Percentiles rank a stretch among this genome's conserved stretches.
These are phyloP conservation scores for Plantago lanceolata DNA, from an alignment of 305 asterid genomes.

Conservation along the genomic window DNA sequence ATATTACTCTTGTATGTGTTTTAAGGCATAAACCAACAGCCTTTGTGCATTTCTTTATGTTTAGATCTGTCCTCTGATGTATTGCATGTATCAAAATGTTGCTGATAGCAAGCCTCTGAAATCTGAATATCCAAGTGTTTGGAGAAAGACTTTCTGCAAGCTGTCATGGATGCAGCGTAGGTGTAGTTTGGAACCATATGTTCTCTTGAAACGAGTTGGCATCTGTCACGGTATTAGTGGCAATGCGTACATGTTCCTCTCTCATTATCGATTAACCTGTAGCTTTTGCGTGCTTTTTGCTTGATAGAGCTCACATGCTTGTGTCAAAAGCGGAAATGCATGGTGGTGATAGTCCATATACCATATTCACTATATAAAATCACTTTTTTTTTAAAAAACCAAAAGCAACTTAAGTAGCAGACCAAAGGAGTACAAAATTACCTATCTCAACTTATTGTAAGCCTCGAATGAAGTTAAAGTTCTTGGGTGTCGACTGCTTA, in stretches of 20 bases:
- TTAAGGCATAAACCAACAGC: too few species aligned
- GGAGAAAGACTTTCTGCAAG: conserved; percentile 55
- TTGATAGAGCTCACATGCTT: conserved; percentile 56
- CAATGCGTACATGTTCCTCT: conserved; percentile 57
- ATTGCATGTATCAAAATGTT: too few species aligned
- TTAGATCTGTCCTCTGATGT: background rate
- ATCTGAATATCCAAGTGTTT: conserved; percentile 38
- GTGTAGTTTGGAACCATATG: conserved; percentile 73
- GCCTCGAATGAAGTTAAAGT: too few species aligned
- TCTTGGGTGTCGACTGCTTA: too few species aligned
- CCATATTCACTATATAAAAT: conserved; percentile 53
- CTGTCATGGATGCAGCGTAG: conserved; percentile 76
- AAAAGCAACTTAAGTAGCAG: too few species aligned
- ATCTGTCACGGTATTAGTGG: conserved; percentile 81
- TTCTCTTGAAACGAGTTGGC: conserved; percentile 59
- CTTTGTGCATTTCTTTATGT: background rate
- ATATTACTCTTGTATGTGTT: too few species aligned
- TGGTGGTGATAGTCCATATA: conserved; percentile 52
- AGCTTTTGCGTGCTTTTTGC: conserved; percentile 66
- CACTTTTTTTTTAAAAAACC: too few species aligned
- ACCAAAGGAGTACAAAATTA: too few species aligned
- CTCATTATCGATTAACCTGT: conserved; percentile 69
- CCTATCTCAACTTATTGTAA: too few species aligned
- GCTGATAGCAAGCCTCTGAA: background rate
- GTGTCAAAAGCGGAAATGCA: conserved; percentile 52